Conservation (phyloP, 2,329 filamentous ascomycete genomes). For the Byssothecium circinans region DNA sequence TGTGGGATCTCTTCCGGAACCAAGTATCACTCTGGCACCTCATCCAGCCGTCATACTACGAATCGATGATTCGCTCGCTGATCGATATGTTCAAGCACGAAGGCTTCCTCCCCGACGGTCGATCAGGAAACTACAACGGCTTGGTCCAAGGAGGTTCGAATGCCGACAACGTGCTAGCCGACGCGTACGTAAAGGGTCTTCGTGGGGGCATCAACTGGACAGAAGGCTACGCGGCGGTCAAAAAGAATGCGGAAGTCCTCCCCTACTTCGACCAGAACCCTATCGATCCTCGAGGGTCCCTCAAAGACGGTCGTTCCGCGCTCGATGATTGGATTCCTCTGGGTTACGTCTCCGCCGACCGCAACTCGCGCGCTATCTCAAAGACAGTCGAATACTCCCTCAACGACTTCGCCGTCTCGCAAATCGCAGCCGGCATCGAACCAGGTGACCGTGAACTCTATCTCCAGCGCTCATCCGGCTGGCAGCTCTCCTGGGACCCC, state of each 20-base stretch:
- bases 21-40: slow-evolving; percentile 55
- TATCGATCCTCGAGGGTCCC: slow-evolving; percentile 38
- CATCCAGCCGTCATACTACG: slow-evolving; percentile 65
- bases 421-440: slow-evolving; percentile 45
- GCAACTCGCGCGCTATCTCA: slow-evolving; percentile 43
- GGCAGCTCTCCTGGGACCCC: slow-evolving; percentile 48
- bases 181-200: slow-evolving; percentile 69
- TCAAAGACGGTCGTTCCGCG: slow-evolving; percentile 48
- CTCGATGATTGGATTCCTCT: slow-evolving; percentile 49
- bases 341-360: slow-evolving; percentile 45
- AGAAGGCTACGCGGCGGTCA: slow-evolving; percentile 69
- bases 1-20: slow-evolving; percentile 71
- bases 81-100: slow-evolving; percentile 64
- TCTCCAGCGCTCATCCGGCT: slow-evolving; percentile 44
- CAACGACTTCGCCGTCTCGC: slow-evolving; percentile 48
- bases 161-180: slow-evolving; percentile 58
- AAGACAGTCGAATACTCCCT: slow-evolving; percentile 49
- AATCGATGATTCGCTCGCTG: slow-evolving; percentile 68
- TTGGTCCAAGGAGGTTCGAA: slow-evolving; percentile 44
- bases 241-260: slow-evolving; percentile 68
- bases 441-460: slow-evolving; percentile 46
- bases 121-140: slow-evolving; percentile 60
- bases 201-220: slow-evolving; percentile 67
- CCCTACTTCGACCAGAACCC: slow-evolving; percentile 41
- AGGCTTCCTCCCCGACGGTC: slow-evolving; percentile 72